These are phyloP conservation scores for Laguncularia racemosa DNA, from an alignment of 345 rosid genomes.

Conservation along the genomic window DNA sequence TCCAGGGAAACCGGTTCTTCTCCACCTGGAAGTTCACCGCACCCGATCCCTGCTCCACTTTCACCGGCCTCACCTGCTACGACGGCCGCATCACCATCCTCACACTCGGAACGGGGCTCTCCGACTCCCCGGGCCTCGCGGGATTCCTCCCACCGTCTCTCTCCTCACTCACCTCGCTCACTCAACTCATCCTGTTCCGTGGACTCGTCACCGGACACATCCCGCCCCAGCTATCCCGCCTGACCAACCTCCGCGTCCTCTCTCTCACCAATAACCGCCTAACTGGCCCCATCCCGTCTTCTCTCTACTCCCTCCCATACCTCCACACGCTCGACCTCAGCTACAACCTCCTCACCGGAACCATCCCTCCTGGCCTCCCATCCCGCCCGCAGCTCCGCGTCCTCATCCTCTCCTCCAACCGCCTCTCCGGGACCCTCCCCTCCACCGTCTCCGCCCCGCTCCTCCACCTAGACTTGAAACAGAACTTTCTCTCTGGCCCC, in stretches of 20 bases:
- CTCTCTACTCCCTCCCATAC: conserved; percentile 37
- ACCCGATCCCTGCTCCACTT: conserved; percentile 56
- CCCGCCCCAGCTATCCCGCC: conserved; percentile 49
- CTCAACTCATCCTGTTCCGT: conserved; percentile 68
- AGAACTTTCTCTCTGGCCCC: conserved; percentile 42
- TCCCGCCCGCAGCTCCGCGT: conserved; percentile 37
- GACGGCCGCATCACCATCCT: conserved; percentile 32
- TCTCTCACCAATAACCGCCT: conserved; percentile 72
- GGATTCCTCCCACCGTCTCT: conserved; percentile 66
- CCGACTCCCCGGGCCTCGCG: conserved; percentile 48
- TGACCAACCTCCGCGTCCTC: conserved; percentile 52
- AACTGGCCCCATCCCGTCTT: conserved; percentile 57
- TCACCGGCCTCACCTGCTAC: conserved; percentile 58
- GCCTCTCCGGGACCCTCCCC: conserved; percentile 35
- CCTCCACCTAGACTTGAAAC: conserved; percentile 64
- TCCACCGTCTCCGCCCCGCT: conserved; percentile 24
- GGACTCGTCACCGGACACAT: conserved; percentile 81
- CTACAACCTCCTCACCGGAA: conserved; percentile 59
- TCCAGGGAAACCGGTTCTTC: conserved; percentile 49
- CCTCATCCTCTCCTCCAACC: conserved; percentile 48
- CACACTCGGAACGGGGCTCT: conserved; percentile 45
- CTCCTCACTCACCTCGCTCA: conserved; percentile 47
- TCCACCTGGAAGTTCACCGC: conserved; percentile 53
- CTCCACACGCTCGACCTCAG: conserved; percentile 83
- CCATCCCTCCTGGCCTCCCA: conserved; percentile 40